Conservation (phyloP, 371 early-diverging fungal genomes). For the Basidiobolus meristosporus region DNA sequence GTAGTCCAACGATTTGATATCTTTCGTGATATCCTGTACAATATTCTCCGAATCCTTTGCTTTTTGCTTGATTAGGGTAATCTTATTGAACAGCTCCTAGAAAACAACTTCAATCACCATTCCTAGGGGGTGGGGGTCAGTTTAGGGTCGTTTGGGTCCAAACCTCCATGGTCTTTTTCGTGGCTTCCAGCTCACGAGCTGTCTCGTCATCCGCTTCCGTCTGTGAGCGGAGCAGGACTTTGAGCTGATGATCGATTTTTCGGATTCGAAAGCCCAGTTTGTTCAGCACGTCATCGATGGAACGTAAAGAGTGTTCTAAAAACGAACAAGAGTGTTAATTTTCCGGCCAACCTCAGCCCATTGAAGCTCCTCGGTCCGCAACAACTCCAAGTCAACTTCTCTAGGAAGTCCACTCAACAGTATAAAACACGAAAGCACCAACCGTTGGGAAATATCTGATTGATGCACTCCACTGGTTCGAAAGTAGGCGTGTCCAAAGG, state of each 20-base stretch:
- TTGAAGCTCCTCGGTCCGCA: neutral
- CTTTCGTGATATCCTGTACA: conserved; percentile 87
- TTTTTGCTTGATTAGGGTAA: conserved; percentile 66
- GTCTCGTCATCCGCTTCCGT: no score
- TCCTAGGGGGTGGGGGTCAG: neutral
- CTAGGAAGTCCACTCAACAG: neutral
- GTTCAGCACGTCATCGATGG: neutral
- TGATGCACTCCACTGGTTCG: conserved; percentile 50
- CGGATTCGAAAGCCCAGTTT: neutral
- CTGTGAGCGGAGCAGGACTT: no score
- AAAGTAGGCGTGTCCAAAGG: conserved; percentile 55
- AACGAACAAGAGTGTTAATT: neutral
- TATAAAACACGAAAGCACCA: conserved; percentile 1
- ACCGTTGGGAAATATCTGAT: conserved; percentile 66
- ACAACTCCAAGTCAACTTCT: neutral
- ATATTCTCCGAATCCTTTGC: conserved; percentile 67
- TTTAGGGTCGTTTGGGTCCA: conserved; percentile 3
- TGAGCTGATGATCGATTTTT: no score
- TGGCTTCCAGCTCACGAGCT: conserved; percentile 3
- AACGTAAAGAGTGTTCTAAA: neutral
- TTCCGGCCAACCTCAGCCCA: neutral
- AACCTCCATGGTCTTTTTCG: conserved; percentile 3
- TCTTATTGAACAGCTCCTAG: conserved; percentile 53
- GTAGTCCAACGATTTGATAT: conserved; percentile 82
- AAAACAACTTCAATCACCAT: neutral